These are phyloP conservation scores for Pisolithus tinctorius DNA, from an alignment of 768 basidiomycete genomes.

Conservation along the genomic window DNA sequence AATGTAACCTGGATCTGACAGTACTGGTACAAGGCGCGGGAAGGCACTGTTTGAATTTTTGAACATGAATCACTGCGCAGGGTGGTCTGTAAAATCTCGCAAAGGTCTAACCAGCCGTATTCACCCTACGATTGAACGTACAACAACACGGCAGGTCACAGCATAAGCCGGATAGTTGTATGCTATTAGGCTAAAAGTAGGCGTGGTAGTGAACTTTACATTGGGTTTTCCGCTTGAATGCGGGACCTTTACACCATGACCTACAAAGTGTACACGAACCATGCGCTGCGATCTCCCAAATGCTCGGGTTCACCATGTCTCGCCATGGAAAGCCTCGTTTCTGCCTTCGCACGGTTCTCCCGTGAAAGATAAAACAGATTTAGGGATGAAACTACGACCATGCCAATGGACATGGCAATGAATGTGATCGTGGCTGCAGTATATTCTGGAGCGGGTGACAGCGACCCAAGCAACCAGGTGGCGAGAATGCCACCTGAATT, in stretches of 20 bases:
- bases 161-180: too few species aligned
- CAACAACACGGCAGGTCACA: too few species aligned
- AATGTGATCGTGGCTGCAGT: conserved; percentile 36
- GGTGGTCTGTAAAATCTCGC: too few species aligned
- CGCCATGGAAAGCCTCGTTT: conserved; percentile 24
- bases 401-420: conserved; percentile 32
- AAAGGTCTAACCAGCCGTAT: background rate
- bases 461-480: conserved; percentile 50
- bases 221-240: background rate
- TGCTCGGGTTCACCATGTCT: conserved; percentile 32
- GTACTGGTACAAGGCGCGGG: too few species aligned
- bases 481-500: conserved; percentile 56
- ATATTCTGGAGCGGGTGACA: conserved; percentile 46
- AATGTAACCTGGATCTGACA: too few species aligned
- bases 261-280: conserved; percentile 47
- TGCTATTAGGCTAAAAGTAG: too few species aligned
- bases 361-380: conserved; percentile 36
- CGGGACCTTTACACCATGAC: background rate
- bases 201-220: too few species aligned
- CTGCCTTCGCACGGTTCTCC: conserved; percentile 42
- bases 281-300: conserved; percentile 46
- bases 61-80: too few species aligned
- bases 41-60: too few species aligned
- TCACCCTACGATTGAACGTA: too few species aligned
- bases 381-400: conserved; percentile 28